Evolutionary conservation across 1,139 yeast species (phyloP), one percentile per base, ranked within the genome.

Genomic region (Nakaseomyces bracarensis): DNA sequence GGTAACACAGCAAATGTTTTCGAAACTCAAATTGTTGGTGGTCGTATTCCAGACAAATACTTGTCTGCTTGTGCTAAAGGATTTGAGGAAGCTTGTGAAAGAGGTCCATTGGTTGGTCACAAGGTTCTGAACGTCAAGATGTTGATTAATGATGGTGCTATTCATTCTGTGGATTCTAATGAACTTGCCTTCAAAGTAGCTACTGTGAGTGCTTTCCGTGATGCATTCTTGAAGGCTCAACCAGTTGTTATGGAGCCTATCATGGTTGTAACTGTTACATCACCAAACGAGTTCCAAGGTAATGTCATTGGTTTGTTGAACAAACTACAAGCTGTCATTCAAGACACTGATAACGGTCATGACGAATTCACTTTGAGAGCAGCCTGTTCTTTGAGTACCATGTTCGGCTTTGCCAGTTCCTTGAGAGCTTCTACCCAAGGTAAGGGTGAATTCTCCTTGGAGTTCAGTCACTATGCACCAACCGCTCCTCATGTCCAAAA

Each of bases 371-470:
- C 95, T 11, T 79, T 91, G 48, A 77, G 77, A 46, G 95, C 97
- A 26, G 97, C 91, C 64, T 89, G 97, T 69, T 82, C 98, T 11
- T 77, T 93, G 66, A 87, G 87, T 70, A 75, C 86, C 48, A 79
- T 93, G 87, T 93, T 93, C 64, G 98, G 98, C 18, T 86, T 91
- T 64, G 95, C 97, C 10, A 85, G 97, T 11, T 79, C 86, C 20
- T 74, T 93, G 63, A 82, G 99, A 71, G 97, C 98, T 29, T 82
- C 85, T 48, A 91, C 98, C 19, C 98, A 93, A 68, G 99, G 99
- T 66, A 93, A 93, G 66, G 98, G 98, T 57, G 98, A 93, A 67
- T 93, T 93, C 63, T 77, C 95, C 3, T 73, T 93, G 66, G 99
- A 93, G 65, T 93, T 91, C 70, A 79, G 84, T 62, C 85, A 86